Conservation (phyloP, 192 early-diverging fungal genomes). For the Linnemannia exigua region DNA sequence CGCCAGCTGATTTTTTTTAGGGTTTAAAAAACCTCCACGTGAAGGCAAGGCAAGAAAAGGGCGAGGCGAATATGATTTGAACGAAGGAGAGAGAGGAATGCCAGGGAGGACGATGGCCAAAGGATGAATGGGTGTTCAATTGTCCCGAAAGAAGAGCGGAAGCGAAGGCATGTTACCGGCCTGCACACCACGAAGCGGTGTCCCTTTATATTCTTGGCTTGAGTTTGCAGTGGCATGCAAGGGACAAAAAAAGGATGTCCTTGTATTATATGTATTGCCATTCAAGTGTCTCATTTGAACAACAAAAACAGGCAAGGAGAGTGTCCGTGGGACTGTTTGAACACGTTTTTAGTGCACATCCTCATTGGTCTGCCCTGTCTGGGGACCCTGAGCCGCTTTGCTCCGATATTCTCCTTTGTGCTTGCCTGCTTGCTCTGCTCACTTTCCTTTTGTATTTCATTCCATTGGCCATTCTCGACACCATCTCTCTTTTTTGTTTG, state of each 20-base stretch:
- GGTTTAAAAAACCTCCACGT: constrained; percentile 4
- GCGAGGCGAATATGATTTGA: neutral
- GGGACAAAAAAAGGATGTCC: too few species aligned
- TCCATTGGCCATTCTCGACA: constrained; percentile 1
- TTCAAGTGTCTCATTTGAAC: neutral
- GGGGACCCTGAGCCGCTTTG: constrained; percentile 34
- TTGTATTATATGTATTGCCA: too few species aligned
- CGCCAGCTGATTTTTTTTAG: neutral
- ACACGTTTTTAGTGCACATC: constrained; percentile 15
- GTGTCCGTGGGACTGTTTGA: neutral
- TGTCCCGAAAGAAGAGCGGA: neutral
- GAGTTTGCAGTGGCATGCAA: too few species aligned
- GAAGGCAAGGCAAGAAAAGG: neutral
- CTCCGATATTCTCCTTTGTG: constrained; percentile 13
- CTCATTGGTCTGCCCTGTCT: constrained; percentile 14
- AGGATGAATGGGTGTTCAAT: neutral
- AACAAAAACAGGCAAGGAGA: neutral
- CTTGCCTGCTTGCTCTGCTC: neutral
- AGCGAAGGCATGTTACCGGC: neutral
- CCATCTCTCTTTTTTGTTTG: constrained; percentile 1
- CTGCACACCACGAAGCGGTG: neutral
- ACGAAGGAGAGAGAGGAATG: neutral
- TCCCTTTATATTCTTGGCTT: too few species aligned
- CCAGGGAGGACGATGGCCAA: too few species aligned
- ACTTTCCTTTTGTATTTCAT: constrained; percentile 1